phyloP scores from a whole-genome alignment of 129 eudicot species.

The Cynara cardunculus region DNA sequence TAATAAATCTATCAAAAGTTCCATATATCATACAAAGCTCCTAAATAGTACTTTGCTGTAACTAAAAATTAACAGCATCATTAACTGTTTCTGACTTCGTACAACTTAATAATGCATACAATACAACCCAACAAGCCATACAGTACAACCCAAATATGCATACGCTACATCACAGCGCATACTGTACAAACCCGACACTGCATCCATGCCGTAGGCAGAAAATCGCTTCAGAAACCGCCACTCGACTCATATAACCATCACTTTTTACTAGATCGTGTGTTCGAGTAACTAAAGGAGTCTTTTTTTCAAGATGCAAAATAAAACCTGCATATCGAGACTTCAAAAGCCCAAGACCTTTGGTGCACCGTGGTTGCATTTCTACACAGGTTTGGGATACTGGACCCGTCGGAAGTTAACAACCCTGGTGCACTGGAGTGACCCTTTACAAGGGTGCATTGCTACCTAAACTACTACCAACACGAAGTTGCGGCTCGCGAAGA shows the following conservation, averaged over 20 bases:
- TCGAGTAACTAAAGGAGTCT: background rate
- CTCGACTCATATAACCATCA: background rate
- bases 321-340: conserved; percentile 19
- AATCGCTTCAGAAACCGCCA: background rate
- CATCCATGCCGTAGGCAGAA: background rate
- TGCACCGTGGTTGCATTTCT: background rate
- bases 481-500: conserved; percentile 38
- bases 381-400: background rate
- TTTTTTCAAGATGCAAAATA: background rate
- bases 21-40: conserved; percentile 23
- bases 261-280: background rate
- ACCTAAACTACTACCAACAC: conserved; percentile 66
- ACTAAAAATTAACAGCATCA: conserved; percentile 26
- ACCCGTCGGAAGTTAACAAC: background rate
- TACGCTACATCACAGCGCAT: conserved; percentile 6
- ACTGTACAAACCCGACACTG: conserved; percentile 13
- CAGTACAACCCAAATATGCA: conserved; percentile 14
- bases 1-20: background rate
- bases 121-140: conserved; percentile 23
- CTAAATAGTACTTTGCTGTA: conserved; percentile 21
- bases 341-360: background rate
- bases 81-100: conserved; percentile 4
- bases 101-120: conserved; percentile 24
- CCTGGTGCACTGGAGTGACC: conserved; percentile 15
- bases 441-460: conserved; percentile 43